Evolutionary conservation across 345 rosid species (phyloP).

Genomic region (Moricandia moricandioides): DNA sequence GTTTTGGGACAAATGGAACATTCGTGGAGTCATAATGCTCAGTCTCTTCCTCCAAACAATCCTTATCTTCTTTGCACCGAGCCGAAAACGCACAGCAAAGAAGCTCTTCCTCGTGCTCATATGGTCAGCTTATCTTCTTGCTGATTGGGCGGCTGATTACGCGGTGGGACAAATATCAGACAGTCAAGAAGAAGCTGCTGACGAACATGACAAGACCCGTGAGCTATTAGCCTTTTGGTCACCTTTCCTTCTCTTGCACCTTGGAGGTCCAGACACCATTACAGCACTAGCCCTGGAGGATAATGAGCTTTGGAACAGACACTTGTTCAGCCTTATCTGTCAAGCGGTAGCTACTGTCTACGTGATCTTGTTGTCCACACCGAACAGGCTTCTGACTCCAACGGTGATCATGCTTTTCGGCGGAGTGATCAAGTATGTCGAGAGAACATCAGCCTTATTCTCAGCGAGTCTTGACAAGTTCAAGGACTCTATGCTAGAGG

Average conservation of each 20-base stretch:
- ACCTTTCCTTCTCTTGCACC: constrained; percentile 42
- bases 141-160: constrained; percentile 40
- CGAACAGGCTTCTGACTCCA: constrained; percentile 20
- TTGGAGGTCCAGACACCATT: constrained; percentile 45
- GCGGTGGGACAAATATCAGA: constrained; percentile 41
- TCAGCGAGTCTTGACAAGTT: constrained; percentile 43
- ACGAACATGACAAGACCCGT: background rate
- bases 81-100: constrained; percentile 42
- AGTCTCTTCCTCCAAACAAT: constrained; percentile 58
- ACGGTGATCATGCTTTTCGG: constrained; percentile 31
- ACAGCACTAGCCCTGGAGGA: constrained; percentile 44
- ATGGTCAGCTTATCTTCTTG: constrained; percentile 42
- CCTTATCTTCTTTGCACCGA: constrained; percentile 52
- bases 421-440: constrained; percentile 47
- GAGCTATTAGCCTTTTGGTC: constrained; percentile 38
- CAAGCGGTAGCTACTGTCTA: constrained; percentile 35
- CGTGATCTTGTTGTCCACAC: constrained; percentile 36
- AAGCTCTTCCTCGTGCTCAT: constrained; percentile 38
- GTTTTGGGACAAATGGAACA: constrained; percentile 58
- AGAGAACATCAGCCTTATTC: constrained; percentile 43
- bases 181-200: constrained; percentile 25
- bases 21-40: constrained; percentile 51
- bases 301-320: constrained; percentile 40
- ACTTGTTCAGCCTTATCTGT: constrained; percentile 33
- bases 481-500: constrained; percentile 29